Evolutionary conservation across 345 rosid genomes (phyloP).

Genomic region (Rhizophora mangle): DNA sequence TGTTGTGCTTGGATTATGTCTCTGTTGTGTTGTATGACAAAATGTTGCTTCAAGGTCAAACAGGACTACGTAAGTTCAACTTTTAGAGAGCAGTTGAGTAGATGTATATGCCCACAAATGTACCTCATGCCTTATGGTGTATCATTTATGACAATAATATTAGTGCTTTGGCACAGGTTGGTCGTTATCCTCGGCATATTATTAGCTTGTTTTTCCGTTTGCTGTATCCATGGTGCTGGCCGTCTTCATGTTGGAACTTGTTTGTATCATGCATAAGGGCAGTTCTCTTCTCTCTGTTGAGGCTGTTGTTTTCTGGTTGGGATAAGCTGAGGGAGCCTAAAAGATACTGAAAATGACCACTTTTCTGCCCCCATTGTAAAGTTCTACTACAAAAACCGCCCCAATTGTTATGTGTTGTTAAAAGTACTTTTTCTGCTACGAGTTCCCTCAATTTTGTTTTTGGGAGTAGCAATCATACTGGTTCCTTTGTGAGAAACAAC

Average conservation of each 20-base stretch:
- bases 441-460: constrained; percentile 1
- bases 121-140: background rate
- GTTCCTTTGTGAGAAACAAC: background rate
- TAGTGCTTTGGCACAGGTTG: constrained; percentile 59
- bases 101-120: background rate
- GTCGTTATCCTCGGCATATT: constrained; percentile 87
- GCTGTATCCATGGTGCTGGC: constrained; percentile 99
- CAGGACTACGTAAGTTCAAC: too few species aligned
- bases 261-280: constrained; percentile 63
- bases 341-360: constrained; percentile 17
- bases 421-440: background rate
- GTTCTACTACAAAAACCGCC: background rate
- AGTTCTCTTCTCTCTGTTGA: constrained; percentile 44
- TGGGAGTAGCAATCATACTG: background rate
- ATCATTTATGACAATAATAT: background rate
- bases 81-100: too few species aligned
- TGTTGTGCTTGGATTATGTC: too few species aligned
- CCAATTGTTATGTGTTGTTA: background rate
- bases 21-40: too few species aligned
- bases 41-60: too few species aligned
- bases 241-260: constrained; percentile 96
- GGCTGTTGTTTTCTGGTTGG: constrained; percentile 55
- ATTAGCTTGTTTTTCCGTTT: constrained; percentile 90
- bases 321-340: constrained; percentile 42
- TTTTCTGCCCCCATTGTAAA: background rate